Evolutionary conservation across 805 yeast species (phyloP).

Genomic region (Saturnispora ahearnii): DNA sequence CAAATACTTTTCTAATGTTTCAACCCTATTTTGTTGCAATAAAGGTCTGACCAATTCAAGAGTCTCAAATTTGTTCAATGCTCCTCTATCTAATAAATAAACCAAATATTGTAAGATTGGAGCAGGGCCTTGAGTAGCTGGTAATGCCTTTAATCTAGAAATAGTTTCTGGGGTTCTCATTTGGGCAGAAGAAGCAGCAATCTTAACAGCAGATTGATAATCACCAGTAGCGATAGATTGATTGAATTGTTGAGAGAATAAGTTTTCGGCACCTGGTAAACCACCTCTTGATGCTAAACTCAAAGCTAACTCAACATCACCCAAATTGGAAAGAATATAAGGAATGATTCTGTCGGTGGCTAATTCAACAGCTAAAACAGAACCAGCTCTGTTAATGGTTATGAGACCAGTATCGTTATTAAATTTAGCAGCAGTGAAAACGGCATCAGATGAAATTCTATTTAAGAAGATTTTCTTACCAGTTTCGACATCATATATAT

Average conservation of each 20-base stretch:
- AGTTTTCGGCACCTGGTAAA: constrained; percentile 91
- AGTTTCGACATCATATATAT: constrained; percentile 86
- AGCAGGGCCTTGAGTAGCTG: constrained; percentile 89
- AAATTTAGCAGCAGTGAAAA: constrained; percentile 77
- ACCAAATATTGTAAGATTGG: constrained; percentile 92
- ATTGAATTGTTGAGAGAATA: constrained; percentile 88
- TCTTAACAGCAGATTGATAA: constrained; percentile 87
- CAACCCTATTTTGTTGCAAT: constrained; percentile 88
- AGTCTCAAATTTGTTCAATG: constrained; percentile 86
- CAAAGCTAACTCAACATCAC: constrained; percentile 80
- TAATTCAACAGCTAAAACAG: constrained; percentile 86
- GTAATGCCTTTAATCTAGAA: constrained; percentile 80
- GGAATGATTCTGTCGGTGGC: constrained; percentile 80
- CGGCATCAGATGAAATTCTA: constrained; percentile 92
- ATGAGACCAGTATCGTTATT: constrained; percentile 73
- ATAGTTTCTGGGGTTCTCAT: constrained; percentile 92
- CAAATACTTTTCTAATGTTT: constrained; percentile 91
- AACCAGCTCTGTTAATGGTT: constrained; percentile 91
- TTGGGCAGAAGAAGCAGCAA: constrained; percentile 91
- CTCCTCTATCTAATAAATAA: constrained; percentile 83
- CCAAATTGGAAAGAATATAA: constrained; percentile 75
- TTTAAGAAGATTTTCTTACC: constrained; percentile 91
- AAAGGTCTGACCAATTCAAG: constrained; percentile 93
- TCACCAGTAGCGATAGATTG: constrained; percentile 75
- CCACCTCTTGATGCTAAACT: constrained; percentile 92